phyloP scores from a whole-genome alignment of 805 yeast genomes.

The Cyberlindnera galapagoensis region DNA sequence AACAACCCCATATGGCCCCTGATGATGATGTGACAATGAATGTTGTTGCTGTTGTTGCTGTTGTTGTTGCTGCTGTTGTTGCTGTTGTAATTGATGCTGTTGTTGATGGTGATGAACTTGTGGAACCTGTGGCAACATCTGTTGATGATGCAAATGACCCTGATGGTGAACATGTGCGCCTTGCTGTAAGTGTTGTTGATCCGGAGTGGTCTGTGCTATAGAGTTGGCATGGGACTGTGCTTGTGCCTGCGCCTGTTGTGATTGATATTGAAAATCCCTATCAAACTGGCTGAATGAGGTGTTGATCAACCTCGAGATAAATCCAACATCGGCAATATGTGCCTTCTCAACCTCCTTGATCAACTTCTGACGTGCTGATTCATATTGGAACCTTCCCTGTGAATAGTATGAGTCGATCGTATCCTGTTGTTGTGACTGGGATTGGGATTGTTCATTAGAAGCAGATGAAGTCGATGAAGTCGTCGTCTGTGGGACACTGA shows the following conservation, averaged over 20 bases:
- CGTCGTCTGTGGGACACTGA: no score
- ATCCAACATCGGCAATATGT: conserved; percentile 6
- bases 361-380: conserved; percentile 11
- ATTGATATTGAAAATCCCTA: neutral
- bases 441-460: no score
- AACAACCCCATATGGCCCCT: no score
- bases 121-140: neutral
- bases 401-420: no score
- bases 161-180: neutral
- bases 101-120: conserved; percentile 1
- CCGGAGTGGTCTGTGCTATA: no score
- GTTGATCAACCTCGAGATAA: conserved; percentile 14
- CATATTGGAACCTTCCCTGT: conserved; percentile 21
- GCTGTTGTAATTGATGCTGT: conserved; percentile 1
- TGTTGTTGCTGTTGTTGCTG: conserved; percentile 4
- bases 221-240: no score
- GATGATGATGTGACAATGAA: conserved; percentile 2
- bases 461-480: no score
- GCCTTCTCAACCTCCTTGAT: conserved; percentile 15
- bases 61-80: conserved; percentile 2
- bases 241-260: conserved; percentile 6
- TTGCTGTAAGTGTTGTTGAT: conserved; percentile 6
- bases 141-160: neutral
- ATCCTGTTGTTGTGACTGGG: no score
- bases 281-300: conserved; percentile 14